A percentile compares a stretch with the other conserved stretches of the same genome.
Conservation (phyloP, 768 basidiomycete species). For the Kwoniella europaea region DNA sequence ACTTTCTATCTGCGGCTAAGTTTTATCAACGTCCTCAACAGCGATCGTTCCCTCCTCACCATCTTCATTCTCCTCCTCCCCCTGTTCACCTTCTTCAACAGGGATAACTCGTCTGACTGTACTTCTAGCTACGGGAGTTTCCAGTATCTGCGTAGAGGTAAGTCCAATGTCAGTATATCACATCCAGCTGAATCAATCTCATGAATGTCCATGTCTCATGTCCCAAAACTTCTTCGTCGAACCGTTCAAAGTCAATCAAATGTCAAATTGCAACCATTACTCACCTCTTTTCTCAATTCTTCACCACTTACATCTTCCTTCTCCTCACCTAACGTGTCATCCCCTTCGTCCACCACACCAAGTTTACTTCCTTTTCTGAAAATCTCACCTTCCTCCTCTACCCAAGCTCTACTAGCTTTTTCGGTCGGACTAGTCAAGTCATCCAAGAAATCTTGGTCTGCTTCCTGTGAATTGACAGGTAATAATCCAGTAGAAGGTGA, state of each 20-base stretch:
- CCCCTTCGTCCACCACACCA: constrained; percentile 73
- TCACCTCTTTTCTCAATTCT: constrained; percentile 69
- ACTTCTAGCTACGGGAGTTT: constrained; percentile 47
- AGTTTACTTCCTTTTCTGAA: constrained; percentile 87
- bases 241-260: not conserved
- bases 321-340: constrained; percentile 61
- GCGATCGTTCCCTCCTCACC: not conserved
- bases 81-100: constrained; percentile 21
- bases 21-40: not conserved
- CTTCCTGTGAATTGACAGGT: constrained; percentile 7
- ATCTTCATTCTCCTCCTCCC: not conserved
- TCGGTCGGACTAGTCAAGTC: constrained; percentile 42
- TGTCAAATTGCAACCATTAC: constrained; percentile 17
- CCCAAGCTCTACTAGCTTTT: constrained; percentile 64
- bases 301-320: constrained; percentile 73
- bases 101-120: constrained; percentile 41
- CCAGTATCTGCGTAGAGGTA: constrained; percentile 35
- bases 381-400: constrained; percentile 94
- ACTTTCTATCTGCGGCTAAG: too few species aligned
- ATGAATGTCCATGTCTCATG: too few species aligned
- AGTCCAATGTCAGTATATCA: too few species aligned
- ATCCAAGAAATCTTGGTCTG: constrained; percentile 13
- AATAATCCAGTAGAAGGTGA: constrained; percentile 11
- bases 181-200: too few species aligned
- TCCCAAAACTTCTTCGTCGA: not conserved